Evolutionary conservation across 176 grass and related monocot genomes (phyloP), one percentile per base, ranked within the genome.

Genomic region (Bonia amplexicaulis): DNA sequence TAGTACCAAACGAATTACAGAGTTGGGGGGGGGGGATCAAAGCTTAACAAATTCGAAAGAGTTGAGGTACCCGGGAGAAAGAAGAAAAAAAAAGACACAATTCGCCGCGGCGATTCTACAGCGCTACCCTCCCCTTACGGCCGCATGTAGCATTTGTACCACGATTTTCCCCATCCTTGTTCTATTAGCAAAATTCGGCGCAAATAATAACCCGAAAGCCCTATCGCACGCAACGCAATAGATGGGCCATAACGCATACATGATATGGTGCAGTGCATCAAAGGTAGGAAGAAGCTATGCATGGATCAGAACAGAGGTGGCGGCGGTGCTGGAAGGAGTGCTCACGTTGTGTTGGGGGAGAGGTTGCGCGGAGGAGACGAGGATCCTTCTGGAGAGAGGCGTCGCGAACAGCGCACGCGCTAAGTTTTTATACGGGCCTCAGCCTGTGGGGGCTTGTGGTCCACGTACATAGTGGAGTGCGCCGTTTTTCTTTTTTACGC

Each of bases 321-420:
- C 12, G 47, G 55, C 46, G 80, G 55, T 7, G 23, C 9, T 7
- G 33, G 29, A 9, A 11, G 19, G 75, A 19, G 66, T 46, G 35
- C 79, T 86, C 79, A 90, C 88, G 12, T 42, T 19, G 81, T 45
- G 12, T 33, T 23, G 33, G 44, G 79, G 59, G 23, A 27, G 25
- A 23, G 22, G 57, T 8, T 60, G 22, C 45, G 76, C 8, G 13
- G 6, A 4, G 6, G 51, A n/a, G 80, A 44, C 37, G 66, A n/a
- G 48, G 68, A 26, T 26, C 9, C 76, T 81, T 66, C 39, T 25
- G 40, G 58, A 47, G 35, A 55, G 26, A 61, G 69, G 60, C 74
- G 37, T 57, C 57, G 46, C 45, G 47, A 73, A 79, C 20, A n/a
- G 46, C 19, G 81, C 55, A 79, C 33, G 80, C 45, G 54, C 11